phyloP scores from a whole-genome alignment of 495 filamentous ascomycete genomes.

The Podospora fimiseda region DNA sequence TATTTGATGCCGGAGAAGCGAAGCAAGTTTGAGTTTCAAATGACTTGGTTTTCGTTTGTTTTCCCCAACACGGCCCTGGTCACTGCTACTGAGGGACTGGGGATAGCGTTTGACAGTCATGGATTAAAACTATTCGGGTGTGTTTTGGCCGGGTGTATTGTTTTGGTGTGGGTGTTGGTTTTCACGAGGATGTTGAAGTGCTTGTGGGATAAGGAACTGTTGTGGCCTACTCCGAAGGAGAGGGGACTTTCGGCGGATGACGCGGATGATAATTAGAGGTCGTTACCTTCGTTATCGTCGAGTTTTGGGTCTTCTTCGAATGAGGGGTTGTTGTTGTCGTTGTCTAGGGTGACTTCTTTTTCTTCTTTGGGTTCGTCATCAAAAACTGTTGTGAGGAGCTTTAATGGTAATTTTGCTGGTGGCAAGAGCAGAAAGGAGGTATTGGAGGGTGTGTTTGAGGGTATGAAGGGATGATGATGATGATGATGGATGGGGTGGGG shows the following conservation, averaged over 20 bases:
- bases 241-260: background rate
- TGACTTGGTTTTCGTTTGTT: slow-evolving; percentile 85
- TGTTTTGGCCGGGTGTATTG: slow-evolving; percentile 53
- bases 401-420: background rate
- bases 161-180: slow-evolving; percentile 66
- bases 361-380: background rate
- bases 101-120: slow-evolving; percentile 53
- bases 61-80: slow-evolving; percentile 79
- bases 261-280: background rate
- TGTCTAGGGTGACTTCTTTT: background rate
- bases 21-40: slow-evolving; percentile 63
- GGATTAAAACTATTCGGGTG: slow-evolving; percentile 63
- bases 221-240: background rate
- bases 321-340: background rate
- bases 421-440: background rate
- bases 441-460: background rate
- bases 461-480: slow-evolving; percentile 2
- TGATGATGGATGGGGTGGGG: too few species aligned
- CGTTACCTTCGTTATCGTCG: background rate
- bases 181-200: slow-evolving; percentile 64
- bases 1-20: slow-evolving; percentile 47
- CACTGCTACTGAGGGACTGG: slow-evolving; percentile 69
- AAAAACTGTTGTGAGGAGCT: background rate
- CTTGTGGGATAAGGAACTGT: slow-evolving; percentile 50
- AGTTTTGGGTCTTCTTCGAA: background rate